phyloP scores from a whole-genome alignment of 306 rosid genomes.

The Albizia julibrissin region DNA sequence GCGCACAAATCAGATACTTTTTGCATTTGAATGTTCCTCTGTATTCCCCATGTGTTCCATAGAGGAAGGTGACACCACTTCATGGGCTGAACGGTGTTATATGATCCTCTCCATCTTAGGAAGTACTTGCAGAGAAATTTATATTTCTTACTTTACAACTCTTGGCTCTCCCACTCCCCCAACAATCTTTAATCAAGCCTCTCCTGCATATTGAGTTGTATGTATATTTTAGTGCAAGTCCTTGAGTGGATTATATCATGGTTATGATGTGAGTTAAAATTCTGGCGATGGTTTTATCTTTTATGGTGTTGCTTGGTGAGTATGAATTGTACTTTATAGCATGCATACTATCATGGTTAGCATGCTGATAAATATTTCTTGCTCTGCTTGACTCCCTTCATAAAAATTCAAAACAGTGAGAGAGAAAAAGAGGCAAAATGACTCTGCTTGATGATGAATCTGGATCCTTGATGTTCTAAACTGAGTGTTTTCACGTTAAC shows the following conservation, averaged over 20 bases:
- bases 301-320: conserved; percentile 16
- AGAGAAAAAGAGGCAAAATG: neutral
- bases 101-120: neutral
- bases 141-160: conserved; percentile 1
- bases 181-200: neutral
- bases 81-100: neutral
- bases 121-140: neutral
- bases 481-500: neutral
- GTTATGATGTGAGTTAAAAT: conserved; percentile 18
- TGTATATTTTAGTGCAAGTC: conserved; percentile 30
- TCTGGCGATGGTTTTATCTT: conserved; percentile 13
- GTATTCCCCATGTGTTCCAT: neutral
- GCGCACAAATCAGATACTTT: neutral
- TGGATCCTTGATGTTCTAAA: conserved; percentile 19
- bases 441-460: conserved; percentile 27
- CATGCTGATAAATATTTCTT: neutral
- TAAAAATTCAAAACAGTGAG: neutral
- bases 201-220: neutral
- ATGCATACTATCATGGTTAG: conserved; percentile 16
- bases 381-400: conserved; percentile 15
- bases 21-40: conserved; percentile 1
- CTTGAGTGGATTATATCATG: conserved; percentile 22
- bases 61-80: neutral
- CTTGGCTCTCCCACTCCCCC: neutral
- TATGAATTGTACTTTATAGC: conserved; percentile 17